A percentile compares a stretch with the other conserved stretches of the same genome.
These are phyloP conservation scores for Hypoxylon perforatum DNA, from an alignment of 495 filamentous ascomycete genomes.

Conservation along the genomic window DNA sequence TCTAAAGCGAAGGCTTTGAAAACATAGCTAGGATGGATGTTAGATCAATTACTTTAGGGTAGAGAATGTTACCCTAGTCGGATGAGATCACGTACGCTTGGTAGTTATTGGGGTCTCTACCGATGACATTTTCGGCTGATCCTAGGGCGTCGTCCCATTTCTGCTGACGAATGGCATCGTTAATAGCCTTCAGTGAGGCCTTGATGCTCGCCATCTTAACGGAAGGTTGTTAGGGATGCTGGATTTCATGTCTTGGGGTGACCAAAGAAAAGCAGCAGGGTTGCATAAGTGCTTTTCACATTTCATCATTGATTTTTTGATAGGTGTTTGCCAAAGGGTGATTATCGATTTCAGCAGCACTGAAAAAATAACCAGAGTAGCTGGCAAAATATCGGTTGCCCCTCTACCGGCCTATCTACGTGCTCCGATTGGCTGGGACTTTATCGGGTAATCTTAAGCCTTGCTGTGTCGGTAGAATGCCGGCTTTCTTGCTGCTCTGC, in stretches of 20 bases:
- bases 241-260: slow-evolving; percentile 29
- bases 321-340: background rate
- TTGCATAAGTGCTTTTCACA: slow-evolving; percentile 13
- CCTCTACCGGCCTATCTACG: background rate
- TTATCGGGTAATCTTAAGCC: background rate
- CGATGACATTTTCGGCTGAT: slow-evolving; percentile 72
- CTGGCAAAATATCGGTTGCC: slow-evolving; percentile 24
- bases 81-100: slow-evolving; percentile 67
- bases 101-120: slow-evolving; percentile 81
- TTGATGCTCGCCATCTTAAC: slow-evolving; percentile 69
- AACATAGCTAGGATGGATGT: slow-evolving; percentile 66
- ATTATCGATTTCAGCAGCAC: background rate
- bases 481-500: slow-evolving; percentile 6
- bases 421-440: background rate
- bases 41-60: slow-evolving; percentile 19
- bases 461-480: slow-evolving; percentile 19
- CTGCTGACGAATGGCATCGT: slow-evolving; percentile 78
- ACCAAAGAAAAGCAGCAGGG: slow-evolving; percentile 2
- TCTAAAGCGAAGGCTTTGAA: slow-evolving; percentile 85
- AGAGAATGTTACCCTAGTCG: background rate
- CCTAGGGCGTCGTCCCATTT: slow-evolving; percentile 79
- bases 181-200: slow-evolving; percentile 83
- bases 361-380: background rate
- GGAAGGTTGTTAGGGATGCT: slow-evolving; percentile 8
- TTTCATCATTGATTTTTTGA: slow-evolving; percentile 36